A percentile compares a stretch with the other conserved stretches of the same genome.
Evolutionary conservation across 108 stramenopile species (phyloP).

Genomic region (Cyclostephanos tholiformis): DNA sequence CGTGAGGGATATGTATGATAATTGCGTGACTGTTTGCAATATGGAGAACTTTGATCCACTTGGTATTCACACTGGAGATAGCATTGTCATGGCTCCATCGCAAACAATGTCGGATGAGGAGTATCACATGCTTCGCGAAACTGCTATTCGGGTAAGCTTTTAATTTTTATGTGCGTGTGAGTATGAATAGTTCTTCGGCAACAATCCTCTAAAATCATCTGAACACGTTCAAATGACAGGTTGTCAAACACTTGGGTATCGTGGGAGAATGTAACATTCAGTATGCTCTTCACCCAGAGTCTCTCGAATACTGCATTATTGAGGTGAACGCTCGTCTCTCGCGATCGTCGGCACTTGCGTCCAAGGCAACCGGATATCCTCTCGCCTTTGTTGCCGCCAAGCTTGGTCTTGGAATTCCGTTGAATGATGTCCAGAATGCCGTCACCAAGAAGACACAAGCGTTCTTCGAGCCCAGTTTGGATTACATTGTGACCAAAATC

Average conservation of each 20-base stretch:
- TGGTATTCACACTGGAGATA: constrained; percentile 98
- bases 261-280: constrained; percentile 99
- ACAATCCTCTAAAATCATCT: constrained; percentile 9
- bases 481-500: constrained; percentile 98
- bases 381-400: constrained; percentile 98
- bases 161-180: not conserved
- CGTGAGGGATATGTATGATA: constrained; percentile 84
- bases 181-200: not conserved
- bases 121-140: constrained; percentile 98
- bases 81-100: constrained; percentile 97
- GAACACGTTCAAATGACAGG: constrained; percentile 42
- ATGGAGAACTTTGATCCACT: constrained; percentile 99
- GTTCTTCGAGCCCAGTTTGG: constrained; percentile 97
- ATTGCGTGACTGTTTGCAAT: constrained; percentile 99
- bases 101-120: constrained; percentile 96
- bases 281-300: constrained; percentile 96
- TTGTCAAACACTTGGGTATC: constrained; percentile 96
- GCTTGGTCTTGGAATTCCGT: constrained; percentile 90
- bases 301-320: constrained; percentile 95
- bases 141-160: constrained; percentile 82
- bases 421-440: constrained; percentile 93
- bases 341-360: constrained; percentile 96
- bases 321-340: constrained; percentile 98
- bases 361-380: constrained; percentile 99
- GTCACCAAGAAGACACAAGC: constrained; percentile 97